Evolutionary conservation across 164 flowering plant genomes (phyloP), one percentile per base, ranked within the genome.

Genomic region (Piper betle): DNA sequence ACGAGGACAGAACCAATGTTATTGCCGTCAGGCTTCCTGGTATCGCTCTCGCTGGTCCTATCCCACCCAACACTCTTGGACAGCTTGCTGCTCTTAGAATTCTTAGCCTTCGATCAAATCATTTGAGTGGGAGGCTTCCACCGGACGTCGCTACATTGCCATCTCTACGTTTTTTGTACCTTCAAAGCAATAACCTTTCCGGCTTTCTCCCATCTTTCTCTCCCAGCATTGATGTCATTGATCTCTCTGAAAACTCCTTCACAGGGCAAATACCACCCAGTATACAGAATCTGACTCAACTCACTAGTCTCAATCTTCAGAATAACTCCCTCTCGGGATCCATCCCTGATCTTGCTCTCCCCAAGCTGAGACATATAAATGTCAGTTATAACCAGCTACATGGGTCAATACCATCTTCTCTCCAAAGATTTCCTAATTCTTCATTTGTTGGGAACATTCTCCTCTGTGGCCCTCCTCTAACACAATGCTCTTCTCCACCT

Each of bases 51-150:
- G 43, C 48, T 58, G 95, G 95, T 12, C 62, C 73, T 8, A 78
- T 87, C 52, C 95, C 91, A 18, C 69, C 64, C 6, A 75, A 73
- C 58, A 83, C 84, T 2, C 57, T 87, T 1, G 82, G 79, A 16
- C 82, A 77, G 66, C 80, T 93, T 5, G 79, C 74, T 64, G 79
- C 78, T 9, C 87, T 93, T 58, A 57, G 38, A 50, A 62, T 59
- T 68, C 80, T 93, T 60, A 90, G 98, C 72, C 91, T 93, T 17
- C 80, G 96, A 16, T 84, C 88, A 59, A 93, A 93, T 52, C 63
- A 65, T 60, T 87, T 93, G 41, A 64, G 39, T 58, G 96, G 96
- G 11, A 65, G 57, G 68, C 82, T 93, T 67, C 96, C 98, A 20
- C 72, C 82, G 37, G 98, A 90, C 64, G 53, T 93, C 25, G 39